phyloP scores from a whole-genome alignment of 352 stramenopile species.

The Globisporangium middletonii region DNA sequence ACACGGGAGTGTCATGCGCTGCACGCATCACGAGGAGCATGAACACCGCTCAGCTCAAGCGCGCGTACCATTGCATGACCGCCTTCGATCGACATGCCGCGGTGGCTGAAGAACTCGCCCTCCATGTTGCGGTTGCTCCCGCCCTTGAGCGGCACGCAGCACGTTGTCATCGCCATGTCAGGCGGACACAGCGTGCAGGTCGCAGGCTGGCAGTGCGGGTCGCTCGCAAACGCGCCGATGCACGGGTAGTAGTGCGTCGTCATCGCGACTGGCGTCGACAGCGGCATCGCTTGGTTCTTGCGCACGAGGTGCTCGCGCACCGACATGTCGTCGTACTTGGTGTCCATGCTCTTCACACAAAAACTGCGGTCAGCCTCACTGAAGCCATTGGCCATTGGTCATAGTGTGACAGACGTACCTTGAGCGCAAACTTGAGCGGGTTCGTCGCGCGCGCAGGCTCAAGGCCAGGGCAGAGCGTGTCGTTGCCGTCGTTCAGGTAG shows the following conservation, averaged over 20 bases:
- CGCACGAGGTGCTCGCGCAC: slow-evolving; percentile 63
- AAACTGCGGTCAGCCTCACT: background rate
- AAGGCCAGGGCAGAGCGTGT: slow-evolving; percentile 61
- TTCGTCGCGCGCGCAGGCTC: slow-evolving; percentile 47
- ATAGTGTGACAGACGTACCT: slow-evolving; percentile 18
- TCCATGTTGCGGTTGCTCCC: slow-evolving; percentile 79
- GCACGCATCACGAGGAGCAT: background rate
- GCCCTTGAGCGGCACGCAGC: slow-evolving; percentile 64
- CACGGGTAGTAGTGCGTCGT: slow-evolving; percentile 81
- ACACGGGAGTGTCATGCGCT: background rate
- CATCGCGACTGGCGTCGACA: slow-evolving; percentile 69
- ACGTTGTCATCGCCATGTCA: slow-evolving; percentile 74
- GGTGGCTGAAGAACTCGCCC: slow-evolving; percentile 77
- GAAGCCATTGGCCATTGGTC: background rate
- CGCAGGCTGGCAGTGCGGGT: slow-evolving; percentile 56
- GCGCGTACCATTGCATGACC: slow-evolving; percentile 66
- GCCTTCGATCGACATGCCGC: slow-evolving; percentile 73
- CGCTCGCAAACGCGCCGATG: slow-evolving; percentile 48
- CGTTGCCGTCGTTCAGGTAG: slow-evolving; percentile 47
- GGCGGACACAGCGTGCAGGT: slow-evolving; percentile 64
- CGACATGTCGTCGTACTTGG: slow-evolving; percentile 80
- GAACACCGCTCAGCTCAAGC: background rate
- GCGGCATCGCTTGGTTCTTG: slow-evolving; percentile 71
- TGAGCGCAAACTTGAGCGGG: slow-evolving; percentile 62
- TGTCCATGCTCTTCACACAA: slow-evolving; percentile 51